Evolutionary conservation across 2,329 filamentous ascomycete species (phyloP), one percentile per base, ranked within the genome.

Genomic region (Penicillium sp.): DNA sequence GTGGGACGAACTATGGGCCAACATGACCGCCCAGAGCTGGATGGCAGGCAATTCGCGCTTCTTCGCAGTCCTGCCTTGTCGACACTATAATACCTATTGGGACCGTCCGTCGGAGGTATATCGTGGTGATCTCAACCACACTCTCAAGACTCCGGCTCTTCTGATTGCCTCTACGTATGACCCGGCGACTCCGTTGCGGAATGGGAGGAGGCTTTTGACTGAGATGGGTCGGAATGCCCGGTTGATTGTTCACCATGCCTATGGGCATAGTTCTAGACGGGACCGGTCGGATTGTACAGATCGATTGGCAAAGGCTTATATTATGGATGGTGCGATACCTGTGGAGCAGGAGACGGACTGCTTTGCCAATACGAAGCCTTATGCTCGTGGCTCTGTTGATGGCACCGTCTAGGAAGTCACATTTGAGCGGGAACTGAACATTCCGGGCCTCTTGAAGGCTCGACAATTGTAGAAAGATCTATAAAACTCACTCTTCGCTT

Each of bases 221-320:
- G 61, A 65, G 28, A 63, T 65, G 63, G 63, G 58, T 1, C 22
- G 37, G 5, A 65, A 65, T 34, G 61, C 61, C 10, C 54, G 61
- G 17, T 39, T 65, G 20, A 54, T 65, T 53, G 61, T 65, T 31
- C 41, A 63, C 25, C 47, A 65, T 55, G 63, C 43, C 1, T 65
- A 57, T 49, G 61, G 63, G n/a, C 63, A 65, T 53, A 63, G 54
- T 48, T 61, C 63, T 2, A 57, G 50, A 15, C 39, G 56, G 39
- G 61, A 63, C 41, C 17, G n/a, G 5, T 65, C 63, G 0, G 35
- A 59, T 11, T 65, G 63, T 22, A 63, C 63, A 6, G 57, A 63
- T 54, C 35, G 28, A 34, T 25, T 63, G 38, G 58, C 42, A 7
- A 65, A 58, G 34, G 59, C 49, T 38, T 65, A 63, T 31, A 61